These are phyloP conservation scores for Fusarium sp. DNA, from an alignment of 2,329 filamentous ascomycete genomes.

Conservation along the genomic window DNA sequence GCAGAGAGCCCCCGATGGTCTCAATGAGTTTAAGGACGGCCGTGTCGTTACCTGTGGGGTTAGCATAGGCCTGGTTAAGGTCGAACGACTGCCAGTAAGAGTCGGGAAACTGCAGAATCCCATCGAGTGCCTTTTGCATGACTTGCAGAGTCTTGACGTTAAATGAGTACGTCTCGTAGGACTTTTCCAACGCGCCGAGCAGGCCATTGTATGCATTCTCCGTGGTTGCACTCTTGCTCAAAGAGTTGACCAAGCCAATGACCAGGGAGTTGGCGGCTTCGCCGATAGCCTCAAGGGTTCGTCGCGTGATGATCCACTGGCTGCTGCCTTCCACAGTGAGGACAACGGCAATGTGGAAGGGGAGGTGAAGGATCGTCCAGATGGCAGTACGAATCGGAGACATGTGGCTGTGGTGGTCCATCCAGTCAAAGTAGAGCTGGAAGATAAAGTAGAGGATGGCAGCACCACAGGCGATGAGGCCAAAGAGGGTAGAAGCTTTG, in stretches of 20 bases:
- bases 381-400: neutral
- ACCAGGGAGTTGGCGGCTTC: too few relatives aligned
- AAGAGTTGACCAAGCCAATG: rapidly evolving
- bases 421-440: neutral
- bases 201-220: too few relatives aligned
- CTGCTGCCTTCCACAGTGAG: neutral
- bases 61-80: rapidly evolving
- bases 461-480: neutral
- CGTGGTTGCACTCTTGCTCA: neutral
- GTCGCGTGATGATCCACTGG: neutral
- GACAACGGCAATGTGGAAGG: neutral
- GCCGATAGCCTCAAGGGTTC: rapidly evolving
- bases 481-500: neutral
- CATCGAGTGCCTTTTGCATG: rapidly evolving
- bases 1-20: neutral
- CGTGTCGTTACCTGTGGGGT: neutral
- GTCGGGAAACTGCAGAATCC: neutral
- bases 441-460: neutral
- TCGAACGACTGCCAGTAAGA: neutral
- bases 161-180: neutral
- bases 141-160: neutral
- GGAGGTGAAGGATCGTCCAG: neutral
- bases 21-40: rapidly evolving
- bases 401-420: neutral
- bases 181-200: neutral